Base-by-base conservation (phyloP, 2,329 filamentous ascomycete genomes). In the Pestalotiopsis sp. region DNA sequence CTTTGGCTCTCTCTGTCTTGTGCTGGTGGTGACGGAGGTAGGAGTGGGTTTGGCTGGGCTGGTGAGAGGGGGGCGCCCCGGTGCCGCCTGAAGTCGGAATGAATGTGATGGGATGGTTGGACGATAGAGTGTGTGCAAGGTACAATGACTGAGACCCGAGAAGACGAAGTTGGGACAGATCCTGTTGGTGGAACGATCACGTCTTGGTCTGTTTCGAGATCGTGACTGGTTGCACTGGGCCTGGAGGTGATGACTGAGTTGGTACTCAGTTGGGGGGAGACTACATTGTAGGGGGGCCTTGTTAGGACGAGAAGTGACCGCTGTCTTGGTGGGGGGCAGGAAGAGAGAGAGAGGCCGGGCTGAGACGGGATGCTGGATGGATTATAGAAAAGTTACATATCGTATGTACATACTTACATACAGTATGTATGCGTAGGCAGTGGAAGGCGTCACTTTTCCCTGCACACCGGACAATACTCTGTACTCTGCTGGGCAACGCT, bases 101-200 rank as follows among this genome's bases (percentile, higher is more conserved):
- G 58, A 52, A 52, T 36, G 31, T 36, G 45, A 52, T n/a, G 17
- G 20, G 17, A 52, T 52, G 45, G 45, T 52, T 52, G 45, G 45
- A 17, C n/a, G 45, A 64, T 57, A 27, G 60, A 25, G 41, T 38
- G 59, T 23, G 67, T 57, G 27, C 41, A 62, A 36, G 41, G 45
- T 63, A 58, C 66, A 52, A 39, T 45, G 20, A 41, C 31, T 31
- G 27, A 57, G 49, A 57, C 63, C 63, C 63, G 17, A 65, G 25
- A 27, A 56, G 31, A 45, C 57, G 63, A 58, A 25, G 23, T 36
- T 56, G 60, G 45, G 61, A 45, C 63, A 68, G 67, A 65, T 68
- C 67, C 67, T 62, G 62, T 61, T 68, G 67, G 67, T 68, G 67
- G 63, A 49, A 59, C 31, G 25, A 23, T 49, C 60, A 12, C n/a